Conservation (phyloP, 371 early-diverging fungal species). For the Blastocladiella emersonii region DNA sequence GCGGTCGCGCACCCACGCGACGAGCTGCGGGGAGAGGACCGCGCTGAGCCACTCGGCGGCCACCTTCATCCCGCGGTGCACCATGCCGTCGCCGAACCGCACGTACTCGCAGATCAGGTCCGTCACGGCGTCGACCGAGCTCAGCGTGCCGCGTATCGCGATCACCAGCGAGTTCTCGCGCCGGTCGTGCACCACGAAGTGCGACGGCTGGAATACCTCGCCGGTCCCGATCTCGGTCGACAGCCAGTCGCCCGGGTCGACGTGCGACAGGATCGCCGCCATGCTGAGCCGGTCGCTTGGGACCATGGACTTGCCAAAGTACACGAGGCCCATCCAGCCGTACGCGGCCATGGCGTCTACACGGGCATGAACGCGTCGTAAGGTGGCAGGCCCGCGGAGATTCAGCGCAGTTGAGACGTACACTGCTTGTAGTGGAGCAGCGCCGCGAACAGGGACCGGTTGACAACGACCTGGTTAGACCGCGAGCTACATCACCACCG, state of each 20-base stretch:
- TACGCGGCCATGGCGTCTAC: constrained; percentile 31
- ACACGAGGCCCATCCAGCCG: constrained; percentile 71
- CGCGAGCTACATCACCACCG: no score
- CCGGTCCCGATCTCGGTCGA: constrained; percentile 57
- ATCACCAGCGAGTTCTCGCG: constrained; percentile 54
- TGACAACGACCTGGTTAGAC: not conserved
- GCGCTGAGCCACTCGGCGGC: constrained; percentile 5
- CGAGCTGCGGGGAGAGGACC: not conserved
- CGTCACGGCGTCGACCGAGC: constrained; percentile 64
- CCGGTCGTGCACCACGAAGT: constrained; percentile 60
- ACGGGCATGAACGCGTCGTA: not conserved
- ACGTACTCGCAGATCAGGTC: constrained; percentile 60
- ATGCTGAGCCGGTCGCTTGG: constrained; percentile 32
- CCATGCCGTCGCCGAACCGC: not conserved
- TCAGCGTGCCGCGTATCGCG: constrained; percentile 56
- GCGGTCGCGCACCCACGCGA: not conserved
- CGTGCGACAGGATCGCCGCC: constrained; percentile 26
- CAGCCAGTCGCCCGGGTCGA: constrained; percentile 53
- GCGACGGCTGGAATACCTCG: constrained; percentile 62
- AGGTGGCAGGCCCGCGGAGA: not conserved
- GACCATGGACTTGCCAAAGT: constrained; percentile 59
- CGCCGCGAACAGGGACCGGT: not conserved
- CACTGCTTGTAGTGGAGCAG: not conserved
- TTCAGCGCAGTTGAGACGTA: no score
- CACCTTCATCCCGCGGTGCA: constrained; percentile 7